A percentile compares a stretch with the other conserved stretches of the same genome.
Conservation (phyloP, 352 stramenopile genomes). For the Thraustotheca clavata region DNA sequence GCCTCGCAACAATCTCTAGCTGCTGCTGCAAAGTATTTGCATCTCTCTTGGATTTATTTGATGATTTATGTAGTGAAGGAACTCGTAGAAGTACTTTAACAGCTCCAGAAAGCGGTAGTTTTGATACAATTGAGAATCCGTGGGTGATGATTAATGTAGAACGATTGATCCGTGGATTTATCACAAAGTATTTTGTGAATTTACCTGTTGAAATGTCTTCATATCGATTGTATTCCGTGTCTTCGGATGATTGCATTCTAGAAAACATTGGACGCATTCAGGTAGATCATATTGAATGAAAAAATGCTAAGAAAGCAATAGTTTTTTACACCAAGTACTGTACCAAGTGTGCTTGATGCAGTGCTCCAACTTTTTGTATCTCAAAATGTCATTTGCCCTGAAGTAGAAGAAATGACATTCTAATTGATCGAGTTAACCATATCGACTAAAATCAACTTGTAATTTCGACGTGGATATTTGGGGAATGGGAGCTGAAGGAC, state of each 20-base stretch:
- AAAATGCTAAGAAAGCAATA: background rate
- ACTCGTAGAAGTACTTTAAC: no score
- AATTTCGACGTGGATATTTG: background rate
- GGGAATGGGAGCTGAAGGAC: background rate
- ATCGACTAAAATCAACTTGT: slow-evolving; percentile 17
- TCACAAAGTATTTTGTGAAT: background rate
- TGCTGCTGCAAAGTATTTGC: background rate
- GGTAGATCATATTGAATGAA: background rate
- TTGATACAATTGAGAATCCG: no score
- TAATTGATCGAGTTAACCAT: slow-evolving; percentile 11
- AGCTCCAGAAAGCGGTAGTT: no score
- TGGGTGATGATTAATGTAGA: background rate
- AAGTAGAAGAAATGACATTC: slow-evolving; percentile 10
- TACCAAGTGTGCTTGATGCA: background rate
- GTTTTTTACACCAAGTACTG: background rate
- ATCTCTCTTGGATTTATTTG: background rate
- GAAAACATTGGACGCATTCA: background rate
- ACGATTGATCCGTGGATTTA: slow-evolving; percentile 11
- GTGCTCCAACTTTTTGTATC: slow-evolving; percentile 9
- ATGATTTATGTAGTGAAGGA: no score
- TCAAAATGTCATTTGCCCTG: slow-evolving; percentile 2
- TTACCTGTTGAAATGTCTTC: slow-evolving; percentile 11
- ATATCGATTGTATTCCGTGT: background rate
- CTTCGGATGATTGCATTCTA: slow-evolving; percentile 5
- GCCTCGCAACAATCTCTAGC: slow-evolving; percentile 3